phyloP scores from a whole-genome alignment of 1,139 yeast genomes.

The Kurtzmaniella quercitrusa region DNA sequence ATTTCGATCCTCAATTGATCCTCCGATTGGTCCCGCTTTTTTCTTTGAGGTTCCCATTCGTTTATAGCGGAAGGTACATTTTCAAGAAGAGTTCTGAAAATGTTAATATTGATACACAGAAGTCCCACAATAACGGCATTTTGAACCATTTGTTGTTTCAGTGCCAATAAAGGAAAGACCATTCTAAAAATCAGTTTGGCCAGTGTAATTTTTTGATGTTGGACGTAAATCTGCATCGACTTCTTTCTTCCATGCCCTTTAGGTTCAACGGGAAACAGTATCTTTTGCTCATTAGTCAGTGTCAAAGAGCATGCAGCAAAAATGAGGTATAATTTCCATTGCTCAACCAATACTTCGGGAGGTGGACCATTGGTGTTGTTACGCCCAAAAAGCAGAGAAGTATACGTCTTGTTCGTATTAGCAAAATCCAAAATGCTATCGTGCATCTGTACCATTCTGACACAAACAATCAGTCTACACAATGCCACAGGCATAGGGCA shows the following conservation, averaged over 20 bases:
- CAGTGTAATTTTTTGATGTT: conserved; percentile 88
- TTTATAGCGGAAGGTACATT: conserved; percentile 63
- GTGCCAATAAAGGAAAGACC: conserved; percentile 77
- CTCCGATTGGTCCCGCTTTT: conserved; percentile 31
- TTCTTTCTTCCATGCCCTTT: conserved; percentile 60
- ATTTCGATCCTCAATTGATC: conserved; percentile 70
- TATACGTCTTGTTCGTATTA: conserved; percentile 43
- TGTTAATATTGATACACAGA: conserved; percentile 86
- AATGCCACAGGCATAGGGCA: conserved; percentile 95
- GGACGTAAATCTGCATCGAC: conserved; percentile 74
- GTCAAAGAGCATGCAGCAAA: conserved; percentile 93
- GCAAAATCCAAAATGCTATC: conserved; percentile 68
- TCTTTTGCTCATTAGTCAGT: conserved; percentile 79
- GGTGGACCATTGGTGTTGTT: conserved; percentile 30
- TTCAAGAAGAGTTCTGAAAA: conserved; percentile 78
- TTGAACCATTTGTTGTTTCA: conserved; percentile 66
- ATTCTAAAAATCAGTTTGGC: conserved; percentile 86
- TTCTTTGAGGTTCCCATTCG: conserved; percentile 45
- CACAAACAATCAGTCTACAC: conserved; percentile 90
- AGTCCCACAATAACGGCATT: conserved; percentile 87
- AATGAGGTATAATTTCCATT: conserved; percentile 83
- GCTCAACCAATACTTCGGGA: conserved; percentile 75
- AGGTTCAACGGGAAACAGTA: conserved; percentile 57
- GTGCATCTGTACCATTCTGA: conserved; percentile 83
- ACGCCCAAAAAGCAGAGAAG: conserved; percentile 35